Base-by-base conservation (phyloP, 352 stramenopile genomes). In the Phytophthora capsici region DNA sequence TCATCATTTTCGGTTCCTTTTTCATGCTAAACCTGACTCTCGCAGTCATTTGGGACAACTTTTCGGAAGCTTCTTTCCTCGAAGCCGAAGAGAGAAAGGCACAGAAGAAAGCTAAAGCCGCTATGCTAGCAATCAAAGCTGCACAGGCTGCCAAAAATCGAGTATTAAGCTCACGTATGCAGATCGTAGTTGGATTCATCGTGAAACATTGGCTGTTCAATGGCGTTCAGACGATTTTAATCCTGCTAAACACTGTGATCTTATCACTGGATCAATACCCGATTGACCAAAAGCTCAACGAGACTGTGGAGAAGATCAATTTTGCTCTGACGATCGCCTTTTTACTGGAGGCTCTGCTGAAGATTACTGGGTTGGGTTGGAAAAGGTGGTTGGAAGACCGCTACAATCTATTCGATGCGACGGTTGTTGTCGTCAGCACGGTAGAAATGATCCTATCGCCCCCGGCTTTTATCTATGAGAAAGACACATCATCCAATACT, bases 21-120 rank as follows among this genome's bases (percentile, higher is more conserved):
- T 97, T 98, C 68, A 86, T 97, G 73, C 78, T 98, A 20, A 96
- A 98, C 55, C 66, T 98, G 22, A 88, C 88, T 6, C 73, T 98
- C 16, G 92, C 92, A 20, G 93, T 98, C 34, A 93, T 98, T 61
- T 97, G 83, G 76, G 82, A 91, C 23, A 89, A 91, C 49, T 91
- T 89, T 47, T 89, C 76, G 0, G 82, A 89, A 26, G 65, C 74
- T 3, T 91, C 80, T 8, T 78, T 83, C 20, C 43, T 81, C 32
- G 82, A 89, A 69, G 76, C 75, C 0, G 82, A 91, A 41, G 78
- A 89, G 32, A 71, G 63, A 45, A 83, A 83, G 45, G 46, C 62
- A 46, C 48, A 40, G 9, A 74, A 74, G 49, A 67, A 60, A 48
- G 45, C 53, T 8, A 80, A 76, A 26, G 69, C 66, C 8, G 40